Percentiles rank a stretch among this genome's conserved stretches.
Evolutionary conservation across 169 alveolate genomes (phyloP).

Genomic region (Toxoplasma gondii): DNA sequence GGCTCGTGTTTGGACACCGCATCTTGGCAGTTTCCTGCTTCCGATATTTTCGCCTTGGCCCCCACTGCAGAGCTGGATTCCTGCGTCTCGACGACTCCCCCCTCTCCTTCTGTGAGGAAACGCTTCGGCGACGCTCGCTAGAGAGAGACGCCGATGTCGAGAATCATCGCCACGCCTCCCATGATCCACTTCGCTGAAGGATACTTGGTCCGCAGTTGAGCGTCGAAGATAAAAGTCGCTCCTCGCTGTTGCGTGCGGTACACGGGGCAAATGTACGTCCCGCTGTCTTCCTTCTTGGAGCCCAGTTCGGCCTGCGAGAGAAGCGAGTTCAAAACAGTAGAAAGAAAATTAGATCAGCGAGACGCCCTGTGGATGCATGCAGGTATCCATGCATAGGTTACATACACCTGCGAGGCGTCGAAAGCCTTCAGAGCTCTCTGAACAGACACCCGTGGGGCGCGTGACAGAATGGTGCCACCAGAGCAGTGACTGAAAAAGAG

Average conservation of each 20-base stretch:
- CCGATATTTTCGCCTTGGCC: too few species aligned
- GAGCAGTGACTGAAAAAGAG: too few species aligned
- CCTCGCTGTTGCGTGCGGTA: slow-evolving; percentile 94
- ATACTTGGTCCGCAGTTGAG: slow-evolving; percentile 92
- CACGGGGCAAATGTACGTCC: slow-evolving; percentile 92
- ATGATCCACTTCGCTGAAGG: slow-evolving; percentile 95
- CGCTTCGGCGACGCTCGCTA: background rate
- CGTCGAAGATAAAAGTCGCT: slow-evolving; percentile 92
- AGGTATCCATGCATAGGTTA: too few species aligned
- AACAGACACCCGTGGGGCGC: too few species aligned
- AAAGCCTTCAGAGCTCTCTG: too few species aligned
- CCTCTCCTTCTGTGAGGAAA: background rate
- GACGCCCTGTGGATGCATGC: too few species aligned
- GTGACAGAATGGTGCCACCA: too few species aligned
- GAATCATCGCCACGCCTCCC: slow-evolving; percentile 96
- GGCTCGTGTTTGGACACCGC: too few species aligned
- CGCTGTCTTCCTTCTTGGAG: slow-evolving; percentile 83
- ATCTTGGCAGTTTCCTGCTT: too few species aligned
- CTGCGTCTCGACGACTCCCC: background rate
- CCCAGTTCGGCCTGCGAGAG: slow-evolving; percentile 71
- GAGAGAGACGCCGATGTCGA: slow-evolving; percentile 90
- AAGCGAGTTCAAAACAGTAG: background rate
- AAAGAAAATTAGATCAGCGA: background rate
- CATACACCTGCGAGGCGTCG: too few species aligned
- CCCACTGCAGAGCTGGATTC: too few species aligned